Percentiles rank a stretch among this genome's conserved stretches.
Evolutionary conservation across 2,329 filamentous ascomycete genomes (phyloP).

Genomic region (Neopestalotiopsis sp.): DNA sequence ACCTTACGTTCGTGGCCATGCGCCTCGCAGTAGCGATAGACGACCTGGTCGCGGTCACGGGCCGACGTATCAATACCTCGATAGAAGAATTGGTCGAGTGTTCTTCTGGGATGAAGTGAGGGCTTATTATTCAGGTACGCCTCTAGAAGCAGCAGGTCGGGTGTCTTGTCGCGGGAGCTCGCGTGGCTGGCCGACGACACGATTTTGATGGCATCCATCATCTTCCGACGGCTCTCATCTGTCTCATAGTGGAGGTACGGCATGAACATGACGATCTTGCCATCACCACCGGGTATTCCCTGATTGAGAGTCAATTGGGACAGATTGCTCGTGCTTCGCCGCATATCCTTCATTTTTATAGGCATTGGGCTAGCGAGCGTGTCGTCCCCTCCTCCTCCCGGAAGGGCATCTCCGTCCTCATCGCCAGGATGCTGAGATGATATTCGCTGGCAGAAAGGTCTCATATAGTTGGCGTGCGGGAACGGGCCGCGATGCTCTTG

Average conservation of each 20-base stretch:
- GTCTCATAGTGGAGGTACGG: conserved; percentile 72
- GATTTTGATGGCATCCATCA: conserved; percentile 57
- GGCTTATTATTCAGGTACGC: conserved; percentile 52
- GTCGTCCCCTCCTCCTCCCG: conserved; percentile 30
- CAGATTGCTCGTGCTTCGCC: conserved; percentile 26
- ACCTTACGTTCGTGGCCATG: conserved; percentile 57
- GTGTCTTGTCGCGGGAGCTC: conserved; percentile 35
- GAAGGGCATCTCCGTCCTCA: conserved; percentile 35
- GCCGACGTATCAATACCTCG: conserved; percentile 66
- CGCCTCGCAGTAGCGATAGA: conserved; percentile 59
- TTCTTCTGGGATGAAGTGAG: conserved; percentile 64
- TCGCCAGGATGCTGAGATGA: conserved; percentile 36
- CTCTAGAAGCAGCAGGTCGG: conserved; percentile 52
- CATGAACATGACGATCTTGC: conserved; percentile 53
- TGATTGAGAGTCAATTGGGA: conserved; percentile 27
- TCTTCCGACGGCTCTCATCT: conserved; percentile 56
- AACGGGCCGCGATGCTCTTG: conserved; percentile 65
- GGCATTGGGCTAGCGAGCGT: conserved; percentile 20
- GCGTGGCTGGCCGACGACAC: conserved; percentile 33
- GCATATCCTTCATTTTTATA: conserved; percentile 19
- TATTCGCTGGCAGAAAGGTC: conserved; percentile 61
- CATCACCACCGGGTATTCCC: conserved; percentile 28
- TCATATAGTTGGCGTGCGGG: conserved; percentile 67
- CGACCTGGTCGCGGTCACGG: conserved; percentile 68
- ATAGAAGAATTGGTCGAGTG: conserved; percentile 71